Evolutionary conservation across 768 basidiomycete species (phyloP).

Genomic region (Amanita jacksonii): DNA sequence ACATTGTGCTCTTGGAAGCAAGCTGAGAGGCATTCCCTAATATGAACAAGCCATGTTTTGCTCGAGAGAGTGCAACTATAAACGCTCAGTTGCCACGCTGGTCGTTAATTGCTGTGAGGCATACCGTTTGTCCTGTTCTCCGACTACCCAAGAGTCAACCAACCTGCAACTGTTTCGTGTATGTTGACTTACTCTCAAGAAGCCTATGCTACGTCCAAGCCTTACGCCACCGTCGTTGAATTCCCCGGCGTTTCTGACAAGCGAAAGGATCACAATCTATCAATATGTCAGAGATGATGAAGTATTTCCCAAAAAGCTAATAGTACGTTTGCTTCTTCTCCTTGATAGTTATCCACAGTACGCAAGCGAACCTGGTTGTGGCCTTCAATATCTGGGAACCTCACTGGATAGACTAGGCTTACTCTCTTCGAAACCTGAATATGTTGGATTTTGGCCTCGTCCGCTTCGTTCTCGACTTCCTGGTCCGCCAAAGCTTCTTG

Average conservation of each 20-base stretch:
- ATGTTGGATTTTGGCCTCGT: slow-evolving; percentile 27
- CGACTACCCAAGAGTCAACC: slow-evolving; percentile 26
- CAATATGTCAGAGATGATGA: neutral
- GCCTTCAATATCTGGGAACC: neutral
- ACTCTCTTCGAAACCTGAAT: slow-evolving; percentile 47
- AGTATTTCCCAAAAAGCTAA: neutral
- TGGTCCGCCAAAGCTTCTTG: slow-evolving; percentile 47
- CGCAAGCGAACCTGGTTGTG: slow-evolving; percentile 48
- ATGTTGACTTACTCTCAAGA: slow-evolving; percentile 45
- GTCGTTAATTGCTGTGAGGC: neutral
- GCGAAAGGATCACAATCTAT: slow-evolving; percentile 61
- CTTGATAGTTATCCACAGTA: slow-evolving; percentile 75
- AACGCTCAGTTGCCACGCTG: slow-evolving; percentile 8
- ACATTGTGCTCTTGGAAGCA: slow-evolving; percentile 41
- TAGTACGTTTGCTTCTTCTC: slow-evolving; percentile 52
- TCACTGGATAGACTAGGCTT: slow-evolving; percentile 9
- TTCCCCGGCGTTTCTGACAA: slow-evolving; percentile 60
- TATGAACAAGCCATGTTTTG: slow-evolving; percentile 64
- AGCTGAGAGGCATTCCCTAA: slow-evolving; percentile 58
- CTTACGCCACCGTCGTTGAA: slow-evolving; percentile 24
- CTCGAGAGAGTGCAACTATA: slow-evolving; percentile 62
- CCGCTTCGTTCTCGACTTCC: slow-evolving; percentile 30
- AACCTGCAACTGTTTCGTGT: neutral
- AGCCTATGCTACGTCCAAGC: slow-evolving; percentile 45
- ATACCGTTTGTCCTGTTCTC: slow-evolving; percentile 45